Evolutionary conservation across 176 grass and related monocot genomes (phyloP).

Genomic region (Oryza meyeriana): DNA sequence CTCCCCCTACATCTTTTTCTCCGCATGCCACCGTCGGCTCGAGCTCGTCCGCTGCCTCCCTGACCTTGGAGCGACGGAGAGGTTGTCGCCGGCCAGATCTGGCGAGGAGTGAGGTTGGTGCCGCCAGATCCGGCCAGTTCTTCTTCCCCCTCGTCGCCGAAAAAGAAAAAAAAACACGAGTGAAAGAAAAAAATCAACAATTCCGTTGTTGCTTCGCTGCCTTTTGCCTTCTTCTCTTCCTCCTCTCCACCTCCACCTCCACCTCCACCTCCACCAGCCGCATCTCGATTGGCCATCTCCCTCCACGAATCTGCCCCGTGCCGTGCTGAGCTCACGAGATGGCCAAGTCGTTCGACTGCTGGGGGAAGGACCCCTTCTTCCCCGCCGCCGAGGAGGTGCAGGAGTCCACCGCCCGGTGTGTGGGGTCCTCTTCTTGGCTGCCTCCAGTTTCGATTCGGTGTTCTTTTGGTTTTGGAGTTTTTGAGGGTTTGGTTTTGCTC

Average conservation of each 20-base stretch:
- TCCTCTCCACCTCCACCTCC: too few species aligned
- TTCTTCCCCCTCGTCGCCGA: too few species aligned
- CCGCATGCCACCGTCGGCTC: too few species aligned
- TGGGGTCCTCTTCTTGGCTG: not conserved
- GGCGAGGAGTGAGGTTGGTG: too few species aligned
- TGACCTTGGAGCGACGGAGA: too few species aligned
- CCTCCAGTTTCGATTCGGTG: not conserved
- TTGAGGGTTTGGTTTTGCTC: not conserved
- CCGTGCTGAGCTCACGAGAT: constrained; percentile 17
- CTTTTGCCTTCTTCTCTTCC: too few species aligned
- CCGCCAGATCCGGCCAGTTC: too few species aligned
- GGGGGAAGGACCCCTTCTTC: constrained; percentile 98
- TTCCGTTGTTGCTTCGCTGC: not conserved
- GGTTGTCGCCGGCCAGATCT: too few species aligned
- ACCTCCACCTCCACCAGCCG: too few species aligned
- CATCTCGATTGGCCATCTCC: not conserved
- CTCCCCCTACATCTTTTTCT: too few species aligned
- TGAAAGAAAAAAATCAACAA: too few species aligned
- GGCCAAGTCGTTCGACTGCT: constrained; percentile 82
- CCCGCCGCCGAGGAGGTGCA: constrained; percentile 88
- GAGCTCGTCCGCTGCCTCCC: too few species aligned
- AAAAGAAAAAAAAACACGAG: not conserved
- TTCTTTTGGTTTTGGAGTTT: not conserved
- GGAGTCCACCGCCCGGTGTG: constrained; percentile 72
- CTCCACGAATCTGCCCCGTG: not conserved